phyloP scores from a whole-genome alignment of 202 grass and related monocot genomes.

The Carex arenaria region DNA sequence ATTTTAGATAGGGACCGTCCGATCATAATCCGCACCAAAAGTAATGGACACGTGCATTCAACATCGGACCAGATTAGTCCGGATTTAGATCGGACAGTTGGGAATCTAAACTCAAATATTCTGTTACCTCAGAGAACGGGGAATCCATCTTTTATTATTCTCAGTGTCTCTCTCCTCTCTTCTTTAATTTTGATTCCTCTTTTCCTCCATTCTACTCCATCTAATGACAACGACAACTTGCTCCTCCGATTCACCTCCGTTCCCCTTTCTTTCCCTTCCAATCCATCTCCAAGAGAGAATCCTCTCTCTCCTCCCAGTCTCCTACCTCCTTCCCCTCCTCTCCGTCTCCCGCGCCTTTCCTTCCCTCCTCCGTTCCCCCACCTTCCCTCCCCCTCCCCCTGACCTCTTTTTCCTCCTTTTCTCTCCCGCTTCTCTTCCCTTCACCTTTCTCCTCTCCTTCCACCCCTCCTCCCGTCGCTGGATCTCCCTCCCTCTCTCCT shows the following conservation, averaged over 20 bases:
- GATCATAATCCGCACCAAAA: no score
- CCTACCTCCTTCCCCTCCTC: slow-evolving; percentile 10
- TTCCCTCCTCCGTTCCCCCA: slow-evolving; percentile 8
- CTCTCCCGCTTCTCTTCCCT: background rate
- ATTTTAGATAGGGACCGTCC: no score
- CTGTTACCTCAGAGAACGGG: no score
- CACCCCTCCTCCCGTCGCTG: background rate
- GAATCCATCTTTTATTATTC: background rate
- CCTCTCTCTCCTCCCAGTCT: slow-evolving; percentile 1
- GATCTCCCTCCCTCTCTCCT: background rate
- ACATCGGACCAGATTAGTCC: no score
- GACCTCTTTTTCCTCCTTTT: slow-evolving; percentile 27
- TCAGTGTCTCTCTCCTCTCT: background rate
- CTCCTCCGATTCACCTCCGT: background rate
- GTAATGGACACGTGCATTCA: no score
- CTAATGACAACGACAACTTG: background rate
- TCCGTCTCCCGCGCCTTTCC: background rate
- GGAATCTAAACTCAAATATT: background rate
- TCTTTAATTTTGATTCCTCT: background rate
- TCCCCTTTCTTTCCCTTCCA: background rate
- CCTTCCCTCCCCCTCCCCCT: slow-evolving; percentile 5
- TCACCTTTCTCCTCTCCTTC: slow-evolving; percentile 9
- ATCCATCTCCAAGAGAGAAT: slow-evolving; percentile 11
- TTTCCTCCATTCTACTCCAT: background rate
- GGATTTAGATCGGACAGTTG: no score